Percentiles rank a stretch among this genome's conserved stretches.
phyloP scores from a whole-genome alignment of 345 rosid genomes.

The Raphanus sativus region DNA sequence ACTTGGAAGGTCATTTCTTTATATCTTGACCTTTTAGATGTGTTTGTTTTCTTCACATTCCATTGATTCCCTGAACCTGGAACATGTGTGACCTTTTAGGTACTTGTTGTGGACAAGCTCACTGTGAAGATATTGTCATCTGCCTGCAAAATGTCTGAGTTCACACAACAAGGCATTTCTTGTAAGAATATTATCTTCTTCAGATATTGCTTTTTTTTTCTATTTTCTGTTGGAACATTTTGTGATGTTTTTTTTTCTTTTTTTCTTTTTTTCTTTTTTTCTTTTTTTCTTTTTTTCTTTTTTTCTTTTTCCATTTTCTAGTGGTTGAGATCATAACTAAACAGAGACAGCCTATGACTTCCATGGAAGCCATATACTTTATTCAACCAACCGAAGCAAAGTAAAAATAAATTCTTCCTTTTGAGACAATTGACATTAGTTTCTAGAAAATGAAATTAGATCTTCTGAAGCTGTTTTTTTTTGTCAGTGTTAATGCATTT shows the following conservation, averaged over 20 bases:
- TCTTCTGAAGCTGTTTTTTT: slow-evolving; percentile 1
- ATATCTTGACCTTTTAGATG: background rate
- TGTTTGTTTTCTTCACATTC: background rate
- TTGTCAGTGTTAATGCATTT: slow-evolving; percentile 66
- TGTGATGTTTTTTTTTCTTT: background rate
- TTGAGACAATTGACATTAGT: background rate
- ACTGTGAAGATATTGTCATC: slow-evolving; percentile 90
- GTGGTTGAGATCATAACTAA: slow-evolving; percentile 92
- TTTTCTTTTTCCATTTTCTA: slow-evolving; percentile 32
- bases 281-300: background rate
- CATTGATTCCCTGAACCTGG: slow-evolving; percentile 5
- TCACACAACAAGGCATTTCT: slow-evolving; percentile 92
- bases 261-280: background rate
- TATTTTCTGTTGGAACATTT: background rate
- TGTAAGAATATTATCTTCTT: slow-evolving; percentile 53
- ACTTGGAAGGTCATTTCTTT: slow-evolving; percentile 75
- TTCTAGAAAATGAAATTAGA: background rate
- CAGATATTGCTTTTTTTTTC: background rate
- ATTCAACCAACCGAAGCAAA: slow-evolving; percentile 87
- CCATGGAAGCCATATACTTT: slow-evolving; percentile 93
- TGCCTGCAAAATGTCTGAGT: slow-evolving; percentile 92
- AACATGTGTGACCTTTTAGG: slow-evolving; percentile 45
- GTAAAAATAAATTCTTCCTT: slow-evolving; percentile 43
- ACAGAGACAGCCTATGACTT: slow-evolving; percentile 84
- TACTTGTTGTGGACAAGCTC: slow-evolving; percentile 88